These are phyloP conservation scores for Udeniomyces megalosporus DNA, from an alignment of 768 basidiomycete genomes.

Conservation along the genomic window DNA sequence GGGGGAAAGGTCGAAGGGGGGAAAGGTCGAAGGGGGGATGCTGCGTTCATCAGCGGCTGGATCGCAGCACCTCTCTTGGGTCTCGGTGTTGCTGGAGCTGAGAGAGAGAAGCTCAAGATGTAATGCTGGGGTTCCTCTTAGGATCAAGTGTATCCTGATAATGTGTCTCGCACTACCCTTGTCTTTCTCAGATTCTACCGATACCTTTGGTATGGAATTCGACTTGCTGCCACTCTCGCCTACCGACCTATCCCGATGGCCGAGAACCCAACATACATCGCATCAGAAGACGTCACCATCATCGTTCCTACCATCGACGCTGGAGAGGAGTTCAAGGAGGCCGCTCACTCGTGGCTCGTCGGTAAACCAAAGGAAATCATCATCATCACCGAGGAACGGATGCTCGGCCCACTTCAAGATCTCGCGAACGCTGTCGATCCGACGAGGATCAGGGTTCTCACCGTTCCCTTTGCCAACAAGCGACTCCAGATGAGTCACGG, in stretches of 20 bases:
- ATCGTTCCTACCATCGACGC: slow-evolving; percentile 94
- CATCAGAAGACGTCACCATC: slow-evolving; percentile 85
- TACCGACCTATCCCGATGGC: slow-evolving; percentile 83
- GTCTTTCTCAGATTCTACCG: slow-evolving; percentile 56
- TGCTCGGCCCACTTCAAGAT: slow-evolving; percentile 73
- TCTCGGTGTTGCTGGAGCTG: background rate
- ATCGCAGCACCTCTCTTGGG: too few relatives aligned
- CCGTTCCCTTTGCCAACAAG: slow-evolving; percentile 85
- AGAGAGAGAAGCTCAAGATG: background rate
- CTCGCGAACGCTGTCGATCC: slow-evolving; percentile 79
- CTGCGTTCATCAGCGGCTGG: too few relatives aligned
- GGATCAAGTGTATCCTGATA: background rate
- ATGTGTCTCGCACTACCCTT: background rate
- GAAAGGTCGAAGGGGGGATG: background rate
- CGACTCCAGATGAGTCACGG: slow-evolving; percentile 87
- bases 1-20: background rate
- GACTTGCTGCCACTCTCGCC: slow-evolving; percentile 55
- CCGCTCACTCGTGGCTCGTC: slow-evolving; percentile 78
- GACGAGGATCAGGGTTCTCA: slow-evolving; percentile 58
- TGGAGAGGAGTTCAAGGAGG: slow-evolving; percentile 87
- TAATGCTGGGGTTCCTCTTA: background rate
- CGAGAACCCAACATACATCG: slow-evolving; percentile 75
- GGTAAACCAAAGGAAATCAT: slow-evolving; percentile 75
- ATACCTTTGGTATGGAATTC: slow-evolving; percentile 83
- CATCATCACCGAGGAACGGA: slow-evolving; percentile 70